Evolutionary conservation across 108 stramenopile species (phyloP), one percentile per base, ranked within the genome.

Genomic region (Chaetoceros tenuissimus): DNA sequence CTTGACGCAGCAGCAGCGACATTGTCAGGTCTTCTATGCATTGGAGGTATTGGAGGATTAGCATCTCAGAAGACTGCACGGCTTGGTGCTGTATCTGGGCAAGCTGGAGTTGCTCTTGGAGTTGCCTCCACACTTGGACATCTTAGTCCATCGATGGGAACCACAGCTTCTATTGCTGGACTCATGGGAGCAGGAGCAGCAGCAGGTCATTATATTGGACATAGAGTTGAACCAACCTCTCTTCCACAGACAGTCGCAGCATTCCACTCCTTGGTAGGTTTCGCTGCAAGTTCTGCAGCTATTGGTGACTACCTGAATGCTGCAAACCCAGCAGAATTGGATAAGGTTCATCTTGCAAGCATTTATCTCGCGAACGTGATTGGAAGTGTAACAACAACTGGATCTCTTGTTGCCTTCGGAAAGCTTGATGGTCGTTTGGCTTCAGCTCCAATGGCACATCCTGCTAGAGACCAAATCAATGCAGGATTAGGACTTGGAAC

Each of bases 201-300:
- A 17, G 87, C 78, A 34, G 98, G 96, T 47, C 82, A 95, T 49
- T 69, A 76, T 53, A 88, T 96, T 62, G 89, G 86, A 21, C 68
- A 88, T 45, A 55, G 86, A 22, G 95, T 98, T 25, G 96, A 94
- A 22, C 96, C 96, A 1, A 94, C 97, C n/a, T 89, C 92, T 46
- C 75, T 99, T 0, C 98, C 98, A 10, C 97, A 99, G 72, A 95
- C 97, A 0, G 97, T 98, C 23, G 98, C 98, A 20, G 98, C 95
- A 2, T 98, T 99, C 75, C 98, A 99, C 79, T 94, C 95, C 1
- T 58, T 92, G 30, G 98, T 98, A 24, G 97, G 95, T 50, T 16
- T 95, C 43, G 97, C 97, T 20, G 97, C 97, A 0, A 85, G 83
- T 66, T 66, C 86, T 7, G 94, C 94, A 1, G 92, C 95, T 21